Percentiles rank a stretch among this genome's conserved stretches.
Conservation (phyloP, 2,329 filamentous ascomycete genomes). For the Spiromastix sp. region DNA sequence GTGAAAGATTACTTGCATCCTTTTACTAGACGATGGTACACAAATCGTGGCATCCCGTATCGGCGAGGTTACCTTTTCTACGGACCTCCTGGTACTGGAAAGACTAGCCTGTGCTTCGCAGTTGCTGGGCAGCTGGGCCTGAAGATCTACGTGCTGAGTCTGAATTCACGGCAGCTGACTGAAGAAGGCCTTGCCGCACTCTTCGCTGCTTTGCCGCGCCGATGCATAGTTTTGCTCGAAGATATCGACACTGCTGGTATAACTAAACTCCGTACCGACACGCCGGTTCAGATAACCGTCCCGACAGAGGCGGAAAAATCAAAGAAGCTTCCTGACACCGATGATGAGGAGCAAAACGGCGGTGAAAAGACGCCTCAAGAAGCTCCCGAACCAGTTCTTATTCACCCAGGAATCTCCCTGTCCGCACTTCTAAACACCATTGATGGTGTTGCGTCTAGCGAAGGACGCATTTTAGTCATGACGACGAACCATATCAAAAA, state of each 20-base stretch:
- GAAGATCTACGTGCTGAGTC: conserved; percentile 60
- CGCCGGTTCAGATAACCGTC: conserved; percentile 28
- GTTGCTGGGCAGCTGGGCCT: conserved; percentile 61
- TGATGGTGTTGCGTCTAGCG: conserved; percentile 58
- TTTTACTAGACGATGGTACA: conserved; percentile 57
- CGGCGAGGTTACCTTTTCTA: conserved; percentile 73
- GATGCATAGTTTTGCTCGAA: conserved; percentile 64
- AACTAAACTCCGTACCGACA: conserved; percentile 39
- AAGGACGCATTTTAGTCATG: conserved; percentile 65
- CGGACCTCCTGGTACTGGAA: conserved; percentile 71
- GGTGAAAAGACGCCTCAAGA: conserved; percentile 6
- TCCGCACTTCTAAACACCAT: conserved; percentile 60
- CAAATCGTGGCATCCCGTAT: conserved; percentile 74
- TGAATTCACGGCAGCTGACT: conserved; percentile 51
- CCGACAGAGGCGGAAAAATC: conserved; percentile 13
- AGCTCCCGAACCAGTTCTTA: conserved; percentile 12
- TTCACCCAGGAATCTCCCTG: conserved; percentile 44
- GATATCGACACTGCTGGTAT: conserved; percentile 67
- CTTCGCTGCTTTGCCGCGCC: conserved; percentile 56
- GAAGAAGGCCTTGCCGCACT: conserved; percentile 56
- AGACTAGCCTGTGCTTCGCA: conserved; percentile 61
- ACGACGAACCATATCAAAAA: conserved; percentile 58
- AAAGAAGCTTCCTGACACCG: conserved; percentile 11
- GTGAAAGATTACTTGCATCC: conserved; percentile 49
- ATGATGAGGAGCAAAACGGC: conserved; percentile 8